A percentile compares a stretch with the other conserved stretches of the same genome.
phyloP scores from a whole-genome alignment of 257 asterid species.

The Capsicum pubescens region DNA sequence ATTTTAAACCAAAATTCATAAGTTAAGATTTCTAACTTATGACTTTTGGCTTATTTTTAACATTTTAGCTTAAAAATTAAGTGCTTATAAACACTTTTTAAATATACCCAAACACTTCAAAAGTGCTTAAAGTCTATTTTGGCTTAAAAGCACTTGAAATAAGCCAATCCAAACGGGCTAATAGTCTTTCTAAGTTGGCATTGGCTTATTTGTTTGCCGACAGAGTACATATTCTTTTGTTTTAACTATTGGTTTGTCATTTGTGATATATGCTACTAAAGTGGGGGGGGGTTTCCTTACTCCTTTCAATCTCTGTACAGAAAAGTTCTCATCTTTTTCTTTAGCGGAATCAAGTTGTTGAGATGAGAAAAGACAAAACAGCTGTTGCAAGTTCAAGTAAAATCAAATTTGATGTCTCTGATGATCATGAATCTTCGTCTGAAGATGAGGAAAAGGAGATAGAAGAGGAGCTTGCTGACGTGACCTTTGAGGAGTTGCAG shows the following conservation, averaged over 20 bases:
- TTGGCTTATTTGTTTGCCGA: background rate
- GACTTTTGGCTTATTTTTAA: too few relatives aligned
- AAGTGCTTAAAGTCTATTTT: too few relatives aligned
- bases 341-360: background rate
- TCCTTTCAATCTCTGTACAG: background rate
- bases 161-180: too few relatives aligned
- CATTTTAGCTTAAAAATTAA: too few relatives aligned
- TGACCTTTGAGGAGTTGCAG: constrained; percentile 89
- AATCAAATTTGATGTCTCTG: constrained; percentile 55
- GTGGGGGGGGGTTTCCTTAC: background rate
- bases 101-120: too few relatives aligned
- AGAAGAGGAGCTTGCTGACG: constrained; percentile 76
- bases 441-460: constrained; percentile 68
- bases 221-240: background rate
- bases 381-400: constrained; percentile 51
- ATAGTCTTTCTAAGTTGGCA: background rate
- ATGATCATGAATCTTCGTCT: constrained; percentile 49
- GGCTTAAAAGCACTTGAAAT: too few relatives aligned
- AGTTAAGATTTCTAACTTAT: too few relatives aligned
- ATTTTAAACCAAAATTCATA: too few relatives aligned
- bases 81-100: too few relatives aligned
- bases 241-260: background rate
- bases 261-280: background rate
- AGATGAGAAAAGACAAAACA: constrained; percentile 46
- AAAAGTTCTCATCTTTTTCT: background rate